Base-by-base conservation (phyloP, 495 filamentous ascomycete genomes). In the Entonaema liquescens region DNA sequence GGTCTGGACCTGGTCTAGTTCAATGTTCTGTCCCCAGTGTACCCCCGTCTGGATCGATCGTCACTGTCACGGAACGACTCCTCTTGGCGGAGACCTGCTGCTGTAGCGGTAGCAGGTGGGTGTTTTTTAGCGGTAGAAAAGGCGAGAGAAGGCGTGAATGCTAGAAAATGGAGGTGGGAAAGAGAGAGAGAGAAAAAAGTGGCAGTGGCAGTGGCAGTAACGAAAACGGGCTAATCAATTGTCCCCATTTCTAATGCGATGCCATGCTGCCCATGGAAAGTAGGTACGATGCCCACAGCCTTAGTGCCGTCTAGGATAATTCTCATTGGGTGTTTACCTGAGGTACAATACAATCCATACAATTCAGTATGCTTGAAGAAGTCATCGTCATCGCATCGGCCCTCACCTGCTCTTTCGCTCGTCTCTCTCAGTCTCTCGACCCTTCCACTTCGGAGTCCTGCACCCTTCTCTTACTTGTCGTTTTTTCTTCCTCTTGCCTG, bases 1-100 rank as follows among this genome's bases (percentile, higher is more conserved):
- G 70, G 64, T 61, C 70, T 72, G 65, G 64, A 31, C 64, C 64
- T 68, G 69, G 47, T 54, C 56, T 50, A 17, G 54, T 17, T 54
- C 50, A 47, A 47, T 47, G 9, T 47, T 21, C 3, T 23, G 17
- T 47, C 54, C 53, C 59, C 33, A 49, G 47, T 47, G 19, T 59
- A 38, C 67, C 63, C 64, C 65, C 55, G 70, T 68, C 64, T 72
- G 59, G 61, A 72, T 72, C 70, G 70, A 72, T 72, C 70, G 65
- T 68, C 70, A 62, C 56, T 64, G 65, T 62, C 55, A 71, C 63
- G 63, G 62, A 67, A 67, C 44, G 62, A 59, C 68, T 54, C 31
- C 25, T 65, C 68, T 71, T 71, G 68, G 68, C 68, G 52, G 28
- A 44, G 23, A 59, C 21, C 52, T 58, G 62, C 53, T 33, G 31